Percentiles rank a stretch among this genome's conserved stretches.
phyloP scores from a whole-genome alignment of 495 filamentous ascomycete species.

The Hypoxylon perforatum region DNA sequence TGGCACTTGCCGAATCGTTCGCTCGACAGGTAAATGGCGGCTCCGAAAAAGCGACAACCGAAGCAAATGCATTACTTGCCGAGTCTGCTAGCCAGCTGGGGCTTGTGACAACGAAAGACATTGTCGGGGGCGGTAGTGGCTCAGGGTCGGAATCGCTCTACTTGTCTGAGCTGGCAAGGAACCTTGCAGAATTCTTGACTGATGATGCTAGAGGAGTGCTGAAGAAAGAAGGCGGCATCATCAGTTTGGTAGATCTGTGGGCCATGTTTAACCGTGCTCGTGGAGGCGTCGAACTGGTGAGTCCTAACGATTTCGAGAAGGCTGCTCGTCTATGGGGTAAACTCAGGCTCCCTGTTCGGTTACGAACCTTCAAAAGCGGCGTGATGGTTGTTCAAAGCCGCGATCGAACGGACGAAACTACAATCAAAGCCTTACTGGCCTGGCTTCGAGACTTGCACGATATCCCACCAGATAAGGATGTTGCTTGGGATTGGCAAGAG shows the following conservation, averaged over 20 bases:
- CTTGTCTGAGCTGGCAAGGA: constrained; percentile 83
- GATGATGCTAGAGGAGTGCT: constrained; percentile 88
- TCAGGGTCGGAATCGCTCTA: constrained; percentile 65
- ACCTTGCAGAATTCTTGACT: constrained; percentile 91
- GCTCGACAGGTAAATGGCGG: constrained; percentile 71
- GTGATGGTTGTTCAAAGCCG: constrained; percentile 89
- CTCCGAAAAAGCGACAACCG: constrained; percentile 65
- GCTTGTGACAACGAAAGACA: constrained; percentile 93
- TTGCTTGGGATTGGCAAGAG: constrained; percentile 76
- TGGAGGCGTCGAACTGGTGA: constrained; percentile 93
- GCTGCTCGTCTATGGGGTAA: constrained; percentile 90
- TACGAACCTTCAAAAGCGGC: constrained; percentile 90
- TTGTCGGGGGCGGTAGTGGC: constrained; percentile 60
- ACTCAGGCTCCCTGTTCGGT: constrained; percentile 83
- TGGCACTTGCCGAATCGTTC: constrained; percentile 91
- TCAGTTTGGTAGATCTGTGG: constrained; percentile 96
- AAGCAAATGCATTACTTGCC: constrained; percentile 78
- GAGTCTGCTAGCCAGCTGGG: constrained; percentile 88
- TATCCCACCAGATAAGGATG: constrained; percentile 69
- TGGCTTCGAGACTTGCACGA: constrained; percentile 82
- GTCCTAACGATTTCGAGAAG: constrained; percentile 89
- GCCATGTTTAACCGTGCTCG: constrained; percentile 96
- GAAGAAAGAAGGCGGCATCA: constrained; percentile 87
- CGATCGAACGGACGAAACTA: constrained; percentile 92
- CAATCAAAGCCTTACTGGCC: constrained; percentile 74